Percentiles rank a stretch among this genome's conserved stretches.
Evolutionary conservation across 345 rosid species (phyloP).

Genomic region (Pelargonium nanum): DNA sequence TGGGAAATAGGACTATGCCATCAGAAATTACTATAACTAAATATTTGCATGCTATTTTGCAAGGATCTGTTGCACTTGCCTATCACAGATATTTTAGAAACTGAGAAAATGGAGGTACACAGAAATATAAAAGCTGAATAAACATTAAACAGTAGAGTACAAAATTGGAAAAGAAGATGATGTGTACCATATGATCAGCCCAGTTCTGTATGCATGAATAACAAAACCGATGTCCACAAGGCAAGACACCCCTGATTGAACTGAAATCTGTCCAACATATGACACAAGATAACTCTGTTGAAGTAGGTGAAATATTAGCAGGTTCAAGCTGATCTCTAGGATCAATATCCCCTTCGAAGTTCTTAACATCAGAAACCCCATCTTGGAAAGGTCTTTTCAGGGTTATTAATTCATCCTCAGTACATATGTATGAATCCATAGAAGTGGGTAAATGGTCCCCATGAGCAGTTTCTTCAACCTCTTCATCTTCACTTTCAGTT

Average conservation of each 20-base stretch:
- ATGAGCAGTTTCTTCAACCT: conserved; percentile 18
- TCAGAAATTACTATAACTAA: background rate
- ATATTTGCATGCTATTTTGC: background rate
- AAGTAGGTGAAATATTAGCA: conserved; percentile 15
- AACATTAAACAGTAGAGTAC: background rate
- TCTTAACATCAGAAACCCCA: conserved; percentile 13
- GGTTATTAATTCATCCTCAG: conserved; percentile 13
- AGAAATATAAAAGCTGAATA: background rate
- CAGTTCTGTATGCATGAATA: conserved; percentile 76
- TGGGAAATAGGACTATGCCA: background rate
- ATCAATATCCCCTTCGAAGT: conserved; percentile 13
- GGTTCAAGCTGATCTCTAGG: conserved; percentile 18
- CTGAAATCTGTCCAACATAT: conserved; percentile 91
- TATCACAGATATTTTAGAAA: background rate
- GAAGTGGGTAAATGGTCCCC: conserved; percentile 18
- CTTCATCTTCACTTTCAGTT: conserved; percentile 17
- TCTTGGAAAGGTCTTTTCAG: conserved; percentile 16
- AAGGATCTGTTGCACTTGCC: background rate
- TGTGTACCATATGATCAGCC: conserved; percentile 64
- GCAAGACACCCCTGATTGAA: conserved; percentile 73
- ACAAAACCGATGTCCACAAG: conserved; percentile 96
- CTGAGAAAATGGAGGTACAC: background rate
- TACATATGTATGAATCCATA: conserved; percentile 1
- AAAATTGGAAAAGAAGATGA: conserved; percentile 10
- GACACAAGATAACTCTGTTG: conserved; percentile 62